These are phyloP conservation scores for Magnusiomyces fungicola DNA, from an alignment of 1,139 yeast species.

Conservation along the genomic window DNA sequence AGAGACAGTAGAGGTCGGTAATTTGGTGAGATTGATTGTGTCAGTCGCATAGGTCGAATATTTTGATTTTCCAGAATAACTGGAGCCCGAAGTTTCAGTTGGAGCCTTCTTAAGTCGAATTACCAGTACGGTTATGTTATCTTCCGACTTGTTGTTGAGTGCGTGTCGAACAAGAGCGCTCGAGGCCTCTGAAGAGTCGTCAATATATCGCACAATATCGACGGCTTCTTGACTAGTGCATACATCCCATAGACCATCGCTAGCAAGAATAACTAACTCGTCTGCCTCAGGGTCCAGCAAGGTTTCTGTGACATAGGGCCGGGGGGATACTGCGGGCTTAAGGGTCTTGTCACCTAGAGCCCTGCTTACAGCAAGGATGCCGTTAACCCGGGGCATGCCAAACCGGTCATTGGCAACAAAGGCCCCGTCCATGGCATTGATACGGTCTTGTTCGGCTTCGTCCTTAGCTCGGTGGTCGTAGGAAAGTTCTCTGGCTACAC, in stretches of 20 bases:
- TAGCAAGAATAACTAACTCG: constrained; percentile 72
- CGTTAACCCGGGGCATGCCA: constrained; percentile 70
- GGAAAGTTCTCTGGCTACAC: constrained; percentile 58
- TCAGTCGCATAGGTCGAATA: background rate
- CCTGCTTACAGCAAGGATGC: constrained; percentile 76
- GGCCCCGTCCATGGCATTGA: constrained; percentile 60
- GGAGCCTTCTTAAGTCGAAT: constrained; percentile 31
- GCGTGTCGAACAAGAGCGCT: constrained; percentile 61
- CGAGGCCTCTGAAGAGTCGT: constrained; percentile 57
- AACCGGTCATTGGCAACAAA: constrained; percentile 34
- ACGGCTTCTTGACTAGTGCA: constrained; percentile 72
- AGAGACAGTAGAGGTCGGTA: background rate
- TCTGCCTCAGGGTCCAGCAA: constrained; percentile 39
- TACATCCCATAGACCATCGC: constrained; percentile 95
- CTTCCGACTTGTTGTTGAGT: constrained; percentile 63
- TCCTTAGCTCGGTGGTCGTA: constrained; percentile 81
- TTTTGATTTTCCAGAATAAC: background rate
- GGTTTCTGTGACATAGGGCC: constrained; percentile 59
- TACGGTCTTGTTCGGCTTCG: constrained; percentile 53
- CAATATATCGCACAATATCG: constrained; percentile 45
- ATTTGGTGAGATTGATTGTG: background rate
- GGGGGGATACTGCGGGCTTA: constrained; percentile 68
- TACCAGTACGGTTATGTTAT: constrained; percentile 81
- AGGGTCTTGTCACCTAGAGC: constrained; percentile 80
- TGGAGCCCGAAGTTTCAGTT: background rate